These are phyloP conservation scores for Trichoderma polysporum DNA, from an alignment of 2,329 filamentous ascomycete genomes.

Conservation along the genomic window DNA sequence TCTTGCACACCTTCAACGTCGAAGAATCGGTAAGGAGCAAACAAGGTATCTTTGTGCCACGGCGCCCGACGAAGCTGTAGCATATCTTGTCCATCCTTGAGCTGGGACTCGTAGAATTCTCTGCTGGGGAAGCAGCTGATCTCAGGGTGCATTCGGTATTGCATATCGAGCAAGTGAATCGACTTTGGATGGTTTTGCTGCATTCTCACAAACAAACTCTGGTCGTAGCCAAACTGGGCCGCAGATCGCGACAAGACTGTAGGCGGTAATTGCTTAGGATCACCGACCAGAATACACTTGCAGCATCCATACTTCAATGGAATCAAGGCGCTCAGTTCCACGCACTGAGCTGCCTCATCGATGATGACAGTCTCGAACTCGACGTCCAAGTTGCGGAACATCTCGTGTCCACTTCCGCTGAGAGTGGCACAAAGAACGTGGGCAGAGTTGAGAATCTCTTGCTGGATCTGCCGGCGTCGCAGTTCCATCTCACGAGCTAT, in stretches of 20 bases:
- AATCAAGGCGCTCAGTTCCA: conserved; percentile 93
- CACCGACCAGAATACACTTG: conserved; percentile 95
- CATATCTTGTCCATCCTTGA: conserved; percentile 87
- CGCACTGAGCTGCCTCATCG: conserved; percentile 96
- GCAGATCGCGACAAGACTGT: conserved; percentile 95
- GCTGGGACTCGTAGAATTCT: conserved; percentile 86
- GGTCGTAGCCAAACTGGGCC: conserved; percentile 89
- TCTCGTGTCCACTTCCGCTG: conserved; percentile 93
- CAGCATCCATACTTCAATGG: conserved; percentile 96
- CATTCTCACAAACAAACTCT: conserved; percentile 98
- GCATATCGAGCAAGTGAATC: conserved; percentile 91
- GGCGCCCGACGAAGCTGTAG: conserved; percentile 69
- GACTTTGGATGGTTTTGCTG: conserved; percentile 85
- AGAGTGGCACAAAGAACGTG: conserved; percentile 94
- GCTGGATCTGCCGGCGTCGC: conserved; percentile 78
- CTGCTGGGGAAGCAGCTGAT: conserved; percentile 89
- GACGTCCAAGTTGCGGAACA: conserved; percentile 90
- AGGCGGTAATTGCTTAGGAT: conserved; percentile 94
- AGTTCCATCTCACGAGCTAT: conserved; percentile 83
- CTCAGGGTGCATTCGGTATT: conserved; percentile 98
- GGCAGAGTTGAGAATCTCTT: conserved; percentile 84
- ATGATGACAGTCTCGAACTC: conserved; percentile 99
- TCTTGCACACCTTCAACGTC: conserved; percentile 88
- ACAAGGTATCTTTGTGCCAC: conserved; percentile 80
- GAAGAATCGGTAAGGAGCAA: conserved; percentile 95